Evolutionary conservation across 2,329 filamentous ascomycete species (phyloP), one percentile per base, ranked within the genome.

Genomic region (Trichoderma sp.): DNA sequence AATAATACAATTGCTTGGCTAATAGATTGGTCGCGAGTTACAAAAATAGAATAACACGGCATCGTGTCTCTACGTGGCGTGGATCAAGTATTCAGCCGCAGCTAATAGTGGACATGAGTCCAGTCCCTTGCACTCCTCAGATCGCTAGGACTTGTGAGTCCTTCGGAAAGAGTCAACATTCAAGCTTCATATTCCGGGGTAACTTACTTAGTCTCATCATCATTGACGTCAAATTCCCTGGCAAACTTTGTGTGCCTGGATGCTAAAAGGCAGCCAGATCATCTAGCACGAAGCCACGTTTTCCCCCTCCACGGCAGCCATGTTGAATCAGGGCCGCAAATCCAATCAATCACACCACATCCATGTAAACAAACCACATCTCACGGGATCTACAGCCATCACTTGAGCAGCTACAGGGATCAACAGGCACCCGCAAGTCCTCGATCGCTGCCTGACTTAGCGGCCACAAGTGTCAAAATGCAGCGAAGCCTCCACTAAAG

Each of bases 371-470:
- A 61, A 61, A 59, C 23, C 55, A 26, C 26, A 59, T 47, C 36
- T 61, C 36, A 26, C 26, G 43, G 64, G 32, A 53, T 68, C 36
- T 50, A 47, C 55, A 30, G 11, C 55, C 20, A 32, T 61, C n/a
- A 50, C 20, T 32, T 34, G 39, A 50, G 47, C 50, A 39, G 30
- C 43, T 34, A 20, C 57, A 61, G 55, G 55, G 66, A 59, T 47
- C 65, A 39, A 39, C 64, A 69, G 67, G 67, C 67, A 69, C 67
- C 67, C 67, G 67, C 32, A 34, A 62, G 43, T 23, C 39, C 39
- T 69, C 26, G n/a, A 62, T 69, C 67, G 67, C 67, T 69, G 67
- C 67, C 67, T 43, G 30, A 30, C 57, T 12, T 69, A 69, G 66
- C 15, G 66, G 55, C 36, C 13, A 12, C 36, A n/a, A 28, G 39